Base-by-base conservation (phyloP, 2,329 filamentous ascomycete genomes). In the Aspergillus fischeri region DNA sequence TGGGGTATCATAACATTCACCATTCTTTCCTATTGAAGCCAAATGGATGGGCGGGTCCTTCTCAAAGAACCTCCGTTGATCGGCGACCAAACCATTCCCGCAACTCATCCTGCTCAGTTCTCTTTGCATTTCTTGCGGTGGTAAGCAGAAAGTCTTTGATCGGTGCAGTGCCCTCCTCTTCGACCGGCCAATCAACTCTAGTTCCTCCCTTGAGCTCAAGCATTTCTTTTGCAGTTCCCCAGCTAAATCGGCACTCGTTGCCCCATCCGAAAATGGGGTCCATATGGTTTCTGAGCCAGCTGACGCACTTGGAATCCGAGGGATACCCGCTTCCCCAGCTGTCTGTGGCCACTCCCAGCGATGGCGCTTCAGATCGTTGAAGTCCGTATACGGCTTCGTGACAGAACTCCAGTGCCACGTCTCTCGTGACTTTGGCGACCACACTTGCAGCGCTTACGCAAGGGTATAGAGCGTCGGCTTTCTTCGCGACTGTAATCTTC, bases 251-350 rank as follows among this genome's bases (percentile, higher is more conserved):
- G 71, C 91, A 96, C 75, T 97, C 92, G 25, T 84, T 84, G 0
- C 93, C 92, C 93, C 94, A 99, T 14, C 94, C 94, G 77, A 97
- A 99, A 1, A 97, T 77, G 2, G 91, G 90, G 69, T 99, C 88
- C 87, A 97, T 93, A 63, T 93, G 94, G 42, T 78, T 78, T 75
- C 86, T 90, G 70, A 99, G 73, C 93, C 94, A 99, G 24, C 77
- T 74, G 1, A 88, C 85, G 66, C 92, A 96, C 60, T 89, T 84
- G 21, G 82, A 86, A 75, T 99, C 94, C 1, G 89, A 91, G 0
- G 94, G 94, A 72, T 99, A 99, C 0, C 94, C 94, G 1, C 91
- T 96, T 0, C 94, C 94, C 92, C 94, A 97, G 4, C 77, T 80
- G 17, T 80, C 78, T 1, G 72, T 72, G 20, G 62, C 57, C 41